Base-by-base conservation (phyloP, 2,329 filamentous ascomycete genomes). In the Cladosporium sp. region DNA sequence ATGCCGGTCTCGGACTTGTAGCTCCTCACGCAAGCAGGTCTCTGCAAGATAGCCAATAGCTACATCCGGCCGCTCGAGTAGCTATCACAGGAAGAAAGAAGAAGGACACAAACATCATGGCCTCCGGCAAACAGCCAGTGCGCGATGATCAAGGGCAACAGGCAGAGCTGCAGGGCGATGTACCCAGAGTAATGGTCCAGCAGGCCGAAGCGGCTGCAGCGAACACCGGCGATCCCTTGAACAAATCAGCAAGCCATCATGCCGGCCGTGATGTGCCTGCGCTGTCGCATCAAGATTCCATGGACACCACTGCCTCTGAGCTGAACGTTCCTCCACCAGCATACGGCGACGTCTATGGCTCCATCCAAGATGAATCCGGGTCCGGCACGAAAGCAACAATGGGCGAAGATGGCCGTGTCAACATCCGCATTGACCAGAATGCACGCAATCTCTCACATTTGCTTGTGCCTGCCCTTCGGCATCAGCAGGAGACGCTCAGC, bases 381-480 rank as follows among this genome's bases (percentile, higher is more conserved):
- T 73, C 79, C 59, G 75, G 76, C 58, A 80, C 78, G 54, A 75
- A 78, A 56, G 79, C 79, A 1, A 71, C 69, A 53, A 72, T 80
- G 21, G 73, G 74, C 54, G 90, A 86, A 67, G 89, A 93, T 79
- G 91, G 91, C 26, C 87, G 92, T 73, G 84, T 95, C 71, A 88
- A 92, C 73, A 92, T 95, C 79, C 89, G 88, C 68, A 91, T 95
- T 78, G 88, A 89, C 73, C 89, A 92, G 75, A 89, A 87, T 70
- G 88, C 85, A 70, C 80, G 83, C 63, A 85, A 85, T 63, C 80
- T 94, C 4, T 87, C 89, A 2, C 86, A 88, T 66, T 81, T 93
- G 14, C 83, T 93, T 28, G 84, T 86, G 0, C 89, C 90, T 3
- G 86, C 88, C 8, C 75, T 93, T 48, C 79, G 84, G 67, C 81